A percentile compares a stretch with the other conserved stretches of the same genome.
Evolutionary conservation across 2,329 filamentous ascomycete species (phyloP).

Genomic region (Alternaria ethzedia): DNA sequence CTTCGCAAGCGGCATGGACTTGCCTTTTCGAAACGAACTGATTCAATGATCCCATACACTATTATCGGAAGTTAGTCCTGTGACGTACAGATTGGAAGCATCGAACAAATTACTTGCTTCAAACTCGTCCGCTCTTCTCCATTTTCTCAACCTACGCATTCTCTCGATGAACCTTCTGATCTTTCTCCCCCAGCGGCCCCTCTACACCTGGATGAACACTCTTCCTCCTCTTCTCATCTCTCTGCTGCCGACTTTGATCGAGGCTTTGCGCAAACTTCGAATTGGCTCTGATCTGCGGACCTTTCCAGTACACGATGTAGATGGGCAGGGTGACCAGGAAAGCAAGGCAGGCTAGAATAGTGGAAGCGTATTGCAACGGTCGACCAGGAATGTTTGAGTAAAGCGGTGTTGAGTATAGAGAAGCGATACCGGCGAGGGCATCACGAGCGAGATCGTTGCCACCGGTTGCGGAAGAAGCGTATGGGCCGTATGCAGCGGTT

Average conservation of each 20-base stretch:
- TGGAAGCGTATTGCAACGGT: conserved; percentile 61
- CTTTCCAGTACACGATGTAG: conserved; percentile 64
- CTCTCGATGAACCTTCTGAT: conserved; percentile 10
- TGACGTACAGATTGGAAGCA: too few species aligned
- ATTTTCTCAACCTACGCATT: neutral
- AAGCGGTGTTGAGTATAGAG: conserved; percentile 67
- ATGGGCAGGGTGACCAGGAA: conserved; percentile 59
- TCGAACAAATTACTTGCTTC: too few species aligned
- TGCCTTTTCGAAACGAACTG: too few species aligned
- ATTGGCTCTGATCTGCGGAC: conserved; percentile 58
- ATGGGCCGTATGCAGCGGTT: conserved; percentile 74
- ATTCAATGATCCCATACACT: too few species aligned
- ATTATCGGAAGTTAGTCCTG: too few species aligned
- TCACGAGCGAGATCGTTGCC: conserved; percentile 78
- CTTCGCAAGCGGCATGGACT: too few species aligned
- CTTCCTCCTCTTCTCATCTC: conserved; percentile 36
- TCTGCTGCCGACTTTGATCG: conserved; percentile 37
- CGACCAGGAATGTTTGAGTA: conserved; percentile 42
- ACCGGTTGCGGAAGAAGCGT: conserved; percentile 75
- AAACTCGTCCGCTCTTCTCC: too few species aligned
- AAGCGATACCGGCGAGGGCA: conserved; percentile 74
- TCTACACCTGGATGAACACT: conserved; percentile 24
- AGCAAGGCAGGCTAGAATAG: conserved; percentile 59
- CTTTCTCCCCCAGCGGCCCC: conserved; percentile 3
- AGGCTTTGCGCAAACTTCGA: conserved; percentile 61